Base-by-base conservation (phyloP, 441 rosid species). In the Erodium chrysanthum region DNA sequence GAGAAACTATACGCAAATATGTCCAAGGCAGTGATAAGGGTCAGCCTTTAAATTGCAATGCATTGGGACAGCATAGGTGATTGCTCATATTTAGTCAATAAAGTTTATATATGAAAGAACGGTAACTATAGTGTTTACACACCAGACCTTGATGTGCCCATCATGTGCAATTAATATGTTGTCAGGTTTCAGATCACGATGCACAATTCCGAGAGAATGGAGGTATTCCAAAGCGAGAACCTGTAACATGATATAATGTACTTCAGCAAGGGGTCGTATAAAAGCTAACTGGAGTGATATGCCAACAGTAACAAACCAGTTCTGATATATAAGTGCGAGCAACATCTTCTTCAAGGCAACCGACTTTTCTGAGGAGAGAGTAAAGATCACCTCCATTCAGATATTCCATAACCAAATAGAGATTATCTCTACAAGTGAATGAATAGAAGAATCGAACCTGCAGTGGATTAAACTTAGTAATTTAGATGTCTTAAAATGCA, bases 171-270 rank as follows among this genome's bases (percentile, higher is more conserved):
- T 88, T 72, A 90, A 78, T 73, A 90, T 77, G 77, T 90, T 90
- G 80, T 90, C 96, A 37, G 96, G 96, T 76, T 90, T 90, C 68
- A 90, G 37, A 8, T 33, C 37, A 33, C 37, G 37, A 33, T 33
- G 37, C 37, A 33, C 37, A 33, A 33, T 33, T 52, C 88, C 85
- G 56, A 75, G 78, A 68, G 96, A 88, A 74, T 88, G 96, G 61
- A 90, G 88, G 76, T 90, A 85, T 73, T 90, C 96, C 75, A 90
- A 78, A 75, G 95, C 96, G 78, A 90, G 96, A 81, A 90, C 95
- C 95, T 90, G 84, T 66, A 74, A 82, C 60, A 78, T 65, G 61
- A 70, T 31, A 65, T 27, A 66, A 66, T 27, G 22, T 54, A 72
- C 52, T 9, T 62, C 46, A 69, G 65, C 62, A 59, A 68, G 29